Conservation (phyloP, 169 alveolate genomes). For the Eimeria necatrix region DNA sequence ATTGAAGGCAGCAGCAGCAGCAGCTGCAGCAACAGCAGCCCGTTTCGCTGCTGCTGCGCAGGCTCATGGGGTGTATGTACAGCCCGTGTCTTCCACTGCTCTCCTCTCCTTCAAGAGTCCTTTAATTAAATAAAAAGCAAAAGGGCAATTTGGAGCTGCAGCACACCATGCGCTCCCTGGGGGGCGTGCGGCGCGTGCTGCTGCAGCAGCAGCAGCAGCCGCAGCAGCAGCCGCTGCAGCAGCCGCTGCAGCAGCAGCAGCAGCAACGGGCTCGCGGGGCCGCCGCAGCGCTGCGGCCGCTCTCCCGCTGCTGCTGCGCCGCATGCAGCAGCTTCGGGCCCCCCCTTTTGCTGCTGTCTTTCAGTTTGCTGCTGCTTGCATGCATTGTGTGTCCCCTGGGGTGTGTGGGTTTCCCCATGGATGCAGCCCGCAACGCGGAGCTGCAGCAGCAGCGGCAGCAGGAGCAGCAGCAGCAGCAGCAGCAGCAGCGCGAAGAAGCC, state of each 20-base stretch:
- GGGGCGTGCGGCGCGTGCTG: not conserved
- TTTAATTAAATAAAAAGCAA: not conserved
- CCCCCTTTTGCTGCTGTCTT: not conserved
- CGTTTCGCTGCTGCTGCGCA: not conserved
- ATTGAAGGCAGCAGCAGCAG: too few relatives aligned
- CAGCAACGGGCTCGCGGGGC: not conserved
- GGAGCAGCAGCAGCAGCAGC: slow-evolving; percentile 61
- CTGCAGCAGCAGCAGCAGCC: slow-evolving; percentile 27
- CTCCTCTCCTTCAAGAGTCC: not conserved
- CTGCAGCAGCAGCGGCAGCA: slow-evolving; percentile 35
- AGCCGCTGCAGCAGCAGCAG: slow-evolving; percentile 3
- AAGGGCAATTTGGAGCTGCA: not conserved
- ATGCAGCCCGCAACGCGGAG: slow-evolving; percentile 49
- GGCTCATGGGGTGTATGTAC: slow-evolving; percentile 25
- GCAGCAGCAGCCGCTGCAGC: not conserved
- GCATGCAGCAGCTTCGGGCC: not conserved
- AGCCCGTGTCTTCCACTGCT: not conserved
- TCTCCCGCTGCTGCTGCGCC: not conserved
- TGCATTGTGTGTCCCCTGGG: not conserved
- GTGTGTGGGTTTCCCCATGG: slow-evolving; percentile 35
- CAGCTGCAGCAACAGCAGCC: too few relatives aligned
- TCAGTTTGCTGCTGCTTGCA: slow-evolving; percentile 6
- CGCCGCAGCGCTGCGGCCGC: not conserved
- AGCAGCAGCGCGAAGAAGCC: slow-evolving; percentile 25
- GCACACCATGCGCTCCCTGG: slow-evolving; percentile 18